Evolutionary conservation across 2,329 filamentous ascomycete genomes (phyloP), one percentile per base, ranked within the genome.

Genomic region (Colletotrichum filicis): DNA sequence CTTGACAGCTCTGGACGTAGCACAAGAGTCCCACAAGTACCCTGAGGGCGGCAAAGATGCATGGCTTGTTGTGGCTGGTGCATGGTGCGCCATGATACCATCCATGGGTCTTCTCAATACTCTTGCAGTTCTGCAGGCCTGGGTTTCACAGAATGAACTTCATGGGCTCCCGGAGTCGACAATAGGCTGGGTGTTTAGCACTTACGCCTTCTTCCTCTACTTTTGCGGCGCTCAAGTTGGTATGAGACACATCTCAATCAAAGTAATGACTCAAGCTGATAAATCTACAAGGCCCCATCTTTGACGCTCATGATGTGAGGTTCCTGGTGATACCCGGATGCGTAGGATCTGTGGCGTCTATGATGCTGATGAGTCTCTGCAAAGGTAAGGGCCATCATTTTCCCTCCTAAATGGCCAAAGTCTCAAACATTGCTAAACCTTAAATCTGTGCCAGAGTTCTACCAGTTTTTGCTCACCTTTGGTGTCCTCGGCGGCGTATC

Each of bases 141-240:
- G 93, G 80, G 83, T 94, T 30, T 83, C 87, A 52, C 86, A 85
- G n/a, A 84, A 95, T 76, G 91, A 94, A 74, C 83, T 95, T 12
- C 81, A 83, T 7, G 81, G 85, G 12, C 89, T 92, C 75, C 87
- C 84, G 42, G 87, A 90, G 56, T 89, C 89, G 12, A 87, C 85
- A 6, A 88, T 92, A 42, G 92, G 92, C 1, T 95, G 93, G 93
- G 93, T 95, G 69, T 93, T 94, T 76, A 89, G 91, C 75, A 83
- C 93, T 62, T 94, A 93, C 76, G 87, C 90, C 26, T 95, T 94
- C 78, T 84, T 94, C 52, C 86, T 91, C 16, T 93, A 94, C 79
- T 92, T 94, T 77, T 90, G 92, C 62, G 92, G 93, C 14, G 87
- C 94, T 1, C 91, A 94, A 77, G 89, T 93, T 55, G 93, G 80